phyloP scores from a whole-genome alignment of 2,329 filamentous ascomycete species.

The Myriosclerotinia curreyana region DNA sequence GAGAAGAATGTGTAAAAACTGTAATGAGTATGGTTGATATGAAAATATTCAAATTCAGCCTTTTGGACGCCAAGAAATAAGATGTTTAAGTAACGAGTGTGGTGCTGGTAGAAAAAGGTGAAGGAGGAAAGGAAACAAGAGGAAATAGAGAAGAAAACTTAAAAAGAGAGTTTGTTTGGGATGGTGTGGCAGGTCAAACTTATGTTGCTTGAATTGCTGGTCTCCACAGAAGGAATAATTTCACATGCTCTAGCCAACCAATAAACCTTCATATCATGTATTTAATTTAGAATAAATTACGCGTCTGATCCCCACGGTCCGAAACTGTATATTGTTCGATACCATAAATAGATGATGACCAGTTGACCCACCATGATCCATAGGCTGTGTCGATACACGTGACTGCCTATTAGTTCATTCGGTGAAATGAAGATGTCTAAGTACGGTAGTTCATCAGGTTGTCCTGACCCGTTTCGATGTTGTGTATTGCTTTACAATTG shows the following conservation, averaged over 20 bases:
- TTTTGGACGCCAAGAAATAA: conserved; percentile 17
- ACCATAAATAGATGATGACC: conserved; percentile 19
- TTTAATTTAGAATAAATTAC: no score
- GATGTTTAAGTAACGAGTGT: conserved; percentile 15
- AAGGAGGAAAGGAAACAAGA: neutral
- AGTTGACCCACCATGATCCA: conserved; percentile 10
- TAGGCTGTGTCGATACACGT: conserved; percentile 5
- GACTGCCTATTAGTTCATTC: neutral
- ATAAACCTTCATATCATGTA: neutral
- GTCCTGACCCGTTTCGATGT: neutral
- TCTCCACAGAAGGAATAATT: conserved; percentile 15
- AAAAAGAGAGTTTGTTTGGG: neutral
- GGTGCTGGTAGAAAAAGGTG: neutral
- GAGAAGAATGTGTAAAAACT: neutral
- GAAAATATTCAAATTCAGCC: conserved; percentile 10
- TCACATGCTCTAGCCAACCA: conserved; percentile 5
- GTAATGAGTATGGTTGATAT: conserved; percentile 12
- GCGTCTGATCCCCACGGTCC: conserved; percentile 9
- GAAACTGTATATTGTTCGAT: neutral
- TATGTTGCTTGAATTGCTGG: conserved; percentile 6
- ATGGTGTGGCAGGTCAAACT: conserved; percentile 18
- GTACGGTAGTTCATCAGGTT: neutral
- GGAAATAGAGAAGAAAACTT: neutral
- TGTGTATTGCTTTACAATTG: neutral
- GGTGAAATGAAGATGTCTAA: neutral